Conservation (phyloP, 2,329 filamentous ascomycete genomes). For the Penicillium freii region DNA sequence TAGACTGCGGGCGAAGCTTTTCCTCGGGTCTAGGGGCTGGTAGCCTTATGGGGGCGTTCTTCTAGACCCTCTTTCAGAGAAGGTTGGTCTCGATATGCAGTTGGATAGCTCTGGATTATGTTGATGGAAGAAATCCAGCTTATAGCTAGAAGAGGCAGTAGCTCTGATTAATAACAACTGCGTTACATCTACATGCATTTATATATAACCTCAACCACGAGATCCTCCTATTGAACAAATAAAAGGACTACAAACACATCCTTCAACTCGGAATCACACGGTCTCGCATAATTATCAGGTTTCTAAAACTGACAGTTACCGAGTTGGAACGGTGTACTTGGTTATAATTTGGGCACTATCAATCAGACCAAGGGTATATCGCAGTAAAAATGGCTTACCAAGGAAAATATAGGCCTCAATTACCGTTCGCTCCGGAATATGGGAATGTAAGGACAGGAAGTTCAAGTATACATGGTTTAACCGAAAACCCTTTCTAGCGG, state of each 20-base stretch:
- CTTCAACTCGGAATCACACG: background rate
- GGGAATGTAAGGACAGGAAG: too few species aligned
- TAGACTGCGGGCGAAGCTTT: constrained; percentile 14
- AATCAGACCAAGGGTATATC: background rate
- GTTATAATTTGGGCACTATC: background rate
- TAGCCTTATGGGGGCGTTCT: background rate
- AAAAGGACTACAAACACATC: background rate
- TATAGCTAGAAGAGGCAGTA: too few species aligned
- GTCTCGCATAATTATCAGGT: background rate
- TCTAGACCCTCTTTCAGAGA: background rate
- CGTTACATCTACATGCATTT: too few species aligned
- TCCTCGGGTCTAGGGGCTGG: background rate
- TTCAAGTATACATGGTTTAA: background rate
- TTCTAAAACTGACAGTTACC: background rate
- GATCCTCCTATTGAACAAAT: background rate
- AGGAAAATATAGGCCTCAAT: background rate
- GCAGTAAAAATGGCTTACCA: background rate
- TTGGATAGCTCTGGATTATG: background rate
- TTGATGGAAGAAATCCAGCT: background rate
- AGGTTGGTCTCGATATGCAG: background rate
- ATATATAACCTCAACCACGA: background rate
- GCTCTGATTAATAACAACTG: background rate
- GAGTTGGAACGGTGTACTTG: background rate
- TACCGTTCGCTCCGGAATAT: background rate
- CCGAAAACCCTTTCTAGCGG: too few species aligned